phyloP scores from a whole-genome alignment of 306 rosid genomes.

The Pyrus bretschneideri region DNA sequence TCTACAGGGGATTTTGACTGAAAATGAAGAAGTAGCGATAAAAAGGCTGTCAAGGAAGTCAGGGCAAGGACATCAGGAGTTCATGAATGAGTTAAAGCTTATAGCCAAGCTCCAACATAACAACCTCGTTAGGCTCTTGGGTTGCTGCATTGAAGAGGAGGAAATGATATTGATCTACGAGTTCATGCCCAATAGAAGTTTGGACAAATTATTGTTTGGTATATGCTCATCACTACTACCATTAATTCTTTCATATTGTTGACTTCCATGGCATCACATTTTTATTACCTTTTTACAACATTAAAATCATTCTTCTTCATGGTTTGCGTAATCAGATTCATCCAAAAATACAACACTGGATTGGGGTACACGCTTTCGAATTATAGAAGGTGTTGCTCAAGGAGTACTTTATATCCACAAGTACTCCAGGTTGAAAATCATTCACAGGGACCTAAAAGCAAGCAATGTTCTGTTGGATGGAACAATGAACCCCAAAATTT shows the following conservation, averaged over 20 bases:
- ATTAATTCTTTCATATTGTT: background rate
- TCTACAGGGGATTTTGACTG: constrained; percentile 21
- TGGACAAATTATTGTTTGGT: constrained; percentile 47
- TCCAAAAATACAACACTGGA: background rate
- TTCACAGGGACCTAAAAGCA: background rate
- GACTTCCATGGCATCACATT: background rate
- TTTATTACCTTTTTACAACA: background rate
- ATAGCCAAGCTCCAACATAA: constrained; percentile 47
- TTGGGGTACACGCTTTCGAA: constrained; percentile 32
- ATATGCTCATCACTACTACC: background rate
- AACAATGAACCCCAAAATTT: constrained; percentile 4
- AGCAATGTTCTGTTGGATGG: no score
- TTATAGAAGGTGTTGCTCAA: constrained; percentile 9
- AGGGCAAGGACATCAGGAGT: constrained; percentile 43
- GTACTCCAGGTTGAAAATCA: constrained; percentile 4
- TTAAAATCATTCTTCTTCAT: background rate
- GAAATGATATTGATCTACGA: constrained; percentile 50
- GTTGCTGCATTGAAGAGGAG: constrained; percentile 31
- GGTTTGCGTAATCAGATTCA: background rate
- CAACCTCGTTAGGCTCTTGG: constrained; percentile 40
- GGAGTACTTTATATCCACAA: constrained; percentile 25
- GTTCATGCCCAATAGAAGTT: constrained; percentile 40
- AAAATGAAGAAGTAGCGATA: constrained; percentile 31
- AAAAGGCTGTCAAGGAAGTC: constrained; percentile 46
- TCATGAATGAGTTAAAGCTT: constrained; percentile 36